These are phyloP conservation scores for Trifolium repens DNA, from an alignment of 306 rosid species.

Conservation along the genomic window DNA sequence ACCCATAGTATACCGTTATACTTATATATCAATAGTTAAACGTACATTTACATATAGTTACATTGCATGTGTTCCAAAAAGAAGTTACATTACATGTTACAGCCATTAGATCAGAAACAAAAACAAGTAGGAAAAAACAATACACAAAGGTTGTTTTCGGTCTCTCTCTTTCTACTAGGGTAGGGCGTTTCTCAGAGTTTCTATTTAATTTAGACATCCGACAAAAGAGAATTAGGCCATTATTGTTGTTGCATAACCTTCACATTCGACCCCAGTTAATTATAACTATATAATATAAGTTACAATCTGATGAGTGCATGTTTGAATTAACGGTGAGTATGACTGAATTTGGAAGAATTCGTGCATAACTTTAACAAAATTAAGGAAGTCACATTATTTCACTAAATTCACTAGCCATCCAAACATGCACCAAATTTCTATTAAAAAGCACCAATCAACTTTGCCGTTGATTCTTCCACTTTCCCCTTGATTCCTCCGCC, in stretches of 20 bases:
- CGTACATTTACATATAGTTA: conserved; percentile 19
- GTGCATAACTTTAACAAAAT: not conserved
- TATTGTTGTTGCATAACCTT: conserved; percentile 11
- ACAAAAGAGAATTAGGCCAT: conserved; percentile 27
- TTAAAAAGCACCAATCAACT: conserved; percentile 52
- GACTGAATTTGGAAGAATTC: not conserved
- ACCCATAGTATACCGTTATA: not conserved
- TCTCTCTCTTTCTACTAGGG: conserved; percentile 29
- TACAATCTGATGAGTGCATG: not conserved
- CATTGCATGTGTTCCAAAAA: not conserved
- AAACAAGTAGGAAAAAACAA: conserved; percentile 15
- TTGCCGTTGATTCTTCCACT: conserved; percentile 31
- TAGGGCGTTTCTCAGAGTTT: conserved; percentile 33
- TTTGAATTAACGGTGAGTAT: not conserved
- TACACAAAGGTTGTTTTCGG: conserved; percentile 7
- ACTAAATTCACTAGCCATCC: not conserved
- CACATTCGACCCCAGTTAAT: conserved; percentile 23
- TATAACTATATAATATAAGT: not conserved
- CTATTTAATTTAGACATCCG: conserved; percentile 31
- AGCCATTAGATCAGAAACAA: conserved; percentile 12
- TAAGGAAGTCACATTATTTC: not conserved
- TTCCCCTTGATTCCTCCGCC: conserved; percentile 13
- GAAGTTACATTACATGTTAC: not conserved
- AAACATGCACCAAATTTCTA: not conserved
- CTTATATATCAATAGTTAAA: conserved; percentile 7